Base-by-base conservation (phyloP, 352 stramenopile genomes). In the Globisporangium sylvaticum region DNA sequence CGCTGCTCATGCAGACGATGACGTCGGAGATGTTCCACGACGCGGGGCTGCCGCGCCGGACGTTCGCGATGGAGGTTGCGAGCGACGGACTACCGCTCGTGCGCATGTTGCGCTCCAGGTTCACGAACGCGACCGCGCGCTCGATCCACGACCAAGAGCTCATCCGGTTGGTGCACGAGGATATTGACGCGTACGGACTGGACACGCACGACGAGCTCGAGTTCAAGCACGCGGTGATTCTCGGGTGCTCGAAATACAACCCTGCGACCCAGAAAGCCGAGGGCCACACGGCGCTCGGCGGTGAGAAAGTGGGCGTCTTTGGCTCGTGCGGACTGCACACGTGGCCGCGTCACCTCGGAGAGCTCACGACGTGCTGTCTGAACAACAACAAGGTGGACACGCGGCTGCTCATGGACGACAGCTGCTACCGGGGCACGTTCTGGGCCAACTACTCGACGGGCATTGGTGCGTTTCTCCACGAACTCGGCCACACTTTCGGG, bases 221-320 rank as follows among this genome's bases (percentile, higher is more conserved):
- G 58, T 78, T 86, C 57, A 92, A 91, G 55, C 83, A 92, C 66
- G 80, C 75, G 0, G 83, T 91, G n/a, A 81, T 92, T 53, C 74
- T 92, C 5, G 83, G 83, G 0, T 91, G 81, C 55, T 91, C 84
- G 8, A 75, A 65, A 55, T 90, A 78, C 72, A 90, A 91, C 64
- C 65, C 60, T 0, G 42, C 64, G 54, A 87, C 76, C n/a, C 73
- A 77, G 46, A 76, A 81, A 24, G 68, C 84, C 0, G 75, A 89
- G 50, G 84, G 75, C 1, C 81, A 92, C 61, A 87, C 78, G 3
- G 82, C 84, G 9, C 69, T 91, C 0, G 83, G 84, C 39, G 81
- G 81, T 18, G 74, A 74, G 3, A 78, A 77, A 63, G 78, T 89
- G 4, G 83, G 80, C 3, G 69, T 91, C 29, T 92, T 92, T 69